Percentiles rank a stretch among this genome's conserved stretches.
These are phyloP conservation scores for Strigomonas culicis DNA, from an alignment of 208 protist genomes.

Conservation along the genomic window DNA sequence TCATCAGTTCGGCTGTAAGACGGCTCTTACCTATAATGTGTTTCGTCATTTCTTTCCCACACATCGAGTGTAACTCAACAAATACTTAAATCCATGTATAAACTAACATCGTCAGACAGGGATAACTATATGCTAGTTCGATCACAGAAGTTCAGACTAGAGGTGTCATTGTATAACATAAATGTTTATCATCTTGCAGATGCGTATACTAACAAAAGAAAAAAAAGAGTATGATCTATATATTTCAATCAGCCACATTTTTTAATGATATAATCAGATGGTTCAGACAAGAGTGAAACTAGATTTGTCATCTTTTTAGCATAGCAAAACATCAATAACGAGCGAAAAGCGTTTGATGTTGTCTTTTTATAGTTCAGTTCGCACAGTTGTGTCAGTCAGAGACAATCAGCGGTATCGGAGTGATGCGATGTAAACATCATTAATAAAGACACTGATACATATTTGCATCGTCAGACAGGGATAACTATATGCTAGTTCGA, in stretches of 20 bases:
- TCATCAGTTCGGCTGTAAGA: no score
- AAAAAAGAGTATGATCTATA: not conserved
- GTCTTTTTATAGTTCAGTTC: slow-evolving; percentile 6
- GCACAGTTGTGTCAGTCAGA: slow-evolving; percentile 19
- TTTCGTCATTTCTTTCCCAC: no score
- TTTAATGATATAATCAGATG: not conserved
- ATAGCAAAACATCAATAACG: not conserved
- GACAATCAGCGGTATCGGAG: slow-evolving; percentile 34
- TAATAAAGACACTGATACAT: not conserved
- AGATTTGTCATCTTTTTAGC: not conserved
- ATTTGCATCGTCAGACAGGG: not conserved
- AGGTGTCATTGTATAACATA: not conserved
- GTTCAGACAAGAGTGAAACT: no score
- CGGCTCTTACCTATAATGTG: no score
- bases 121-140: no score
- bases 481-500: no score
- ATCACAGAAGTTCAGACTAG: not conserved
- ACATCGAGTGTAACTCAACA: no score
- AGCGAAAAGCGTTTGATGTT: not conserved
- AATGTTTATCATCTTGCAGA: not conserved
- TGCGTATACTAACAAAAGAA: not conserved
- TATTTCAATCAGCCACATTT: not conserved
- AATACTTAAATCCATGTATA: no score
- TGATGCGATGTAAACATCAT: slow-evolving; percentile 21
- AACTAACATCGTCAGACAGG: no score